Evolutionary conservation across 192 early-diverging fungal species (phyloP).

Genomic region (Coemansia biformis): DNA sequence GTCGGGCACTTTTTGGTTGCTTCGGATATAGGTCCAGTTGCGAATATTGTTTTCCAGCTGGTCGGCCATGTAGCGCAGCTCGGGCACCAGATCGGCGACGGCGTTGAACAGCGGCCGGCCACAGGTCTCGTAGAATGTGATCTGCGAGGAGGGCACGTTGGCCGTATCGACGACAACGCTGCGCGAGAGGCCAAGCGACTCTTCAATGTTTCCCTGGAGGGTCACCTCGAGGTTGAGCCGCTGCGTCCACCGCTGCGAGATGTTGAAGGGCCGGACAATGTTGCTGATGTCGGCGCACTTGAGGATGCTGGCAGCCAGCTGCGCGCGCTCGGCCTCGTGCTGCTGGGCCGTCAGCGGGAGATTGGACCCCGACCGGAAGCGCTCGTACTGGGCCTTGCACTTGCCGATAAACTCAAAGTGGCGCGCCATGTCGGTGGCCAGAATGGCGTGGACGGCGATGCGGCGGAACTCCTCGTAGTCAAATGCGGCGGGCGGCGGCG

Average conservation of each 20-base stretch:
- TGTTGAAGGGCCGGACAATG: constrained; percentile 65
- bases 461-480: constrained; percentile 66
- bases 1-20: constrained; percentile 44
- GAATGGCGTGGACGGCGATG: constrained; percentile 62
- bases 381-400: constrained; percentile 58
- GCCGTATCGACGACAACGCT: constrained; percentile 32
- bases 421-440: constrained; percentile 78
- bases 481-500: constrained; percentile 16
- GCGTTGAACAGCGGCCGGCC: constrained; percentile 50
- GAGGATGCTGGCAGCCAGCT: constrained; percentile 65
- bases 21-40: constrained; percentile 46
- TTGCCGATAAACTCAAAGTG: constrained; percentile 74
- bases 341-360: constrained; percentile 48
- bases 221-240: constrained; percentile 66
- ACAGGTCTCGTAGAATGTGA: constrained; percentile 47
- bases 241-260: constrained; percentile 63
- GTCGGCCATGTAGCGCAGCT: constrained; percentile 41
- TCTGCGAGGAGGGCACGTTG: constrained; percentile 45
- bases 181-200: constrained; percentile 58
- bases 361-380: constrained; percentile 48
- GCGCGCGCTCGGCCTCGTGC: constrained; percentile 55
- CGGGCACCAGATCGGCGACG: constrained; percentile 43
- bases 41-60: constrained; percentile 50
- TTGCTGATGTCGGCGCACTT: constrained; percentile 83
- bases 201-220: constrained; percentile 68